Conservation (phyloP, 108 stramenopile species). For the Parmales sp. region DNA sequence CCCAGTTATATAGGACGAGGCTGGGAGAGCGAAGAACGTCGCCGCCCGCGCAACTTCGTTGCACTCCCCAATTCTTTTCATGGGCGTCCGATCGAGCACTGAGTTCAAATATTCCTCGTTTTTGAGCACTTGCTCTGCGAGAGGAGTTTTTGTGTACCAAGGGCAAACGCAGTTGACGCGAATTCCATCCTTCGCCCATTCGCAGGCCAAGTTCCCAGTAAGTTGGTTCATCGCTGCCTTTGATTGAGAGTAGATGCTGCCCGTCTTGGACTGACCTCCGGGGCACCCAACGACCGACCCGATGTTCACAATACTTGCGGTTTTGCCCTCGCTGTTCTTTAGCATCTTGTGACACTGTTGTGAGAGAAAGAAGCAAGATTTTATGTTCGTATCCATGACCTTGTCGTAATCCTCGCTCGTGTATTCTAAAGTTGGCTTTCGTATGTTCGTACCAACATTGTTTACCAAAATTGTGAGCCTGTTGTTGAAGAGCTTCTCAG, state of each 20-base stretch:
- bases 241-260: slow-evolving; percentile 33
- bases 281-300: slow-evolving; percentile 45
- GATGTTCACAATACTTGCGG: slow-evolving; percentile 34
- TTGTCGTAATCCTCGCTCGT: slow-evolving; percentile 28
- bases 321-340: neutral
- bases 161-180: slow-evolving; percentile 39
- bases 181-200: slow-evolving; percentile 37
- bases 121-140: slow-evolving; percentile 20
- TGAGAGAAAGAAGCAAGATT: slow-evolving; percentile 14
- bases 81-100: slow-evolving; percentile 18
- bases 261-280: slow-evolving; percentile 26
- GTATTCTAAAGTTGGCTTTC: slow-evolving; percentile 39
- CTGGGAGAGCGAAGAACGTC: slow-evolving; percentile 38
- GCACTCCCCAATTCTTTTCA: slow-evolving; percentile 17
- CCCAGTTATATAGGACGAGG: slow-evolving; percentile 40
- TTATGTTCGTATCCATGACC: slow-evolving; percentile 37
- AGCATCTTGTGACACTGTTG: slow-evolving; percentile 4
- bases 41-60: slow-evolving; percentile 21
- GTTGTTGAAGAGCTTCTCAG: slow-evolving; percentile 16
- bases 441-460: slow-evolving; percentile 52
- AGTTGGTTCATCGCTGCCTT: slow-evolving; percentile 51
- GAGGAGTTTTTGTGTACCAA: slow-evolving; percentile 34
- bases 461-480: slow-evolving; percentile 45
- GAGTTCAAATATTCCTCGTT: slow-evolving; percentile 6
- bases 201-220: slow-evolving; percentile 35